Percentiles rank a stretch among this genome's conserved stretches.
These are phyloP conservation scores for Powellomyces hirtus DNA, from an alignment of 192 early-diverging fungal species.

Conservation along the genomic window DNA sequence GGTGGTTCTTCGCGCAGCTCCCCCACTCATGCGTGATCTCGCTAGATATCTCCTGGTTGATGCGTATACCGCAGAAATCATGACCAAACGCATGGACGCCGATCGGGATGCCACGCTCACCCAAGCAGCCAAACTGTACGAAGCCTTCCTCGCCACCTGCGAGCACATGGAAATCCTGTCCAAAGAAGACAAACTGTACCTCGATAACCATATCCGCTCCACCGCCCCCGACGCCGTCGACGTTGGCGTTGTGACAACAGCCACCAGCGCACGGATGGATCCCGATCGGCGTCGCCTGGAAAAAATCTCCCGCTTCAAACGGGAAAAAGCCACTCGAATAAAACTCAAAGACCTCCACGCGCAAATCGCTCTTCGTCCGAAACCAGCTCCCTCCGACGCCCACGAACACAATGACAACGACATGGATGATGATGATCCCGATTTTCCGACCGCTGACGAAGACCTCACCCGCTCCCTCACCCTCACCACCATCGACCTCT, in stretches of 20 bases:
- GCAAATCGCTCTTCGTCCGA: conserved; percentile 2
- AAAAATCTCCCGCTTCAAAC: conserved; percentile 74
- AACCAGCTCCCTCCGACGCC: not conserved
- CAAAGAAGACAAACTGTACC: conserved; percentile 35
- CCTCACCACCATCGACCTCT: conserved; percentile 69
- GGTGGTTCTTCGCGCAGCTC: too few species aligned
- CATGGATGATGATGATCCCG: conserved; percentile 35
- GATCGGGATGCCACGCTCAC: conserved; percentile 47
- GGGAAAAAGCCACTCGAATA: conserved; percentile 69
- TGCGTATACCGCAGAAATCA: conserved; percentile 57
- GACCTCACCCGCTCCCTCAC: conserved; percentile 76
- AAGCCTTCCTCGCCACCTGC: conserved; percentile 32
- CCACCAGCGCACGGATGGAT: conserved; percentile 14
- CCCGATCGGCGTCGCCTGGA: conserved; percentile 58
- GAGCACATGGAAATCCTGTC: conserved; percentile 33
- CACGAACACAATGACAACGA: not conserved
- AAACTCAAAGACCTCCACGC: conserved; percentile 33
- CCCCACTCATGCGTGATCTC: too few species aligned
- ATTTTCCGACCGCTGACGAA: conserved; percentile 57
- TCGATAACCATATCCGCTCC: conserved; percentile 11
- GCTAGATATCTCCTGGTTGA: conserved; percentile 59
- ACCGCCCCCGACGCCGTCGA: conserved; percentile 7
- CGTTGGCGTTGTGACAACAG: not conserved
- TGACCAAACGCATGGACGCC: conserved; percentile 38
- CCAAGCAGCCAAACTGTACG: conserved; percentile 34